These are phyloP conservation scores for Testicularia cyperi DNA, from an alignment of 1,284 basidiomycete species.

Conservation along the genomic window DNA sequence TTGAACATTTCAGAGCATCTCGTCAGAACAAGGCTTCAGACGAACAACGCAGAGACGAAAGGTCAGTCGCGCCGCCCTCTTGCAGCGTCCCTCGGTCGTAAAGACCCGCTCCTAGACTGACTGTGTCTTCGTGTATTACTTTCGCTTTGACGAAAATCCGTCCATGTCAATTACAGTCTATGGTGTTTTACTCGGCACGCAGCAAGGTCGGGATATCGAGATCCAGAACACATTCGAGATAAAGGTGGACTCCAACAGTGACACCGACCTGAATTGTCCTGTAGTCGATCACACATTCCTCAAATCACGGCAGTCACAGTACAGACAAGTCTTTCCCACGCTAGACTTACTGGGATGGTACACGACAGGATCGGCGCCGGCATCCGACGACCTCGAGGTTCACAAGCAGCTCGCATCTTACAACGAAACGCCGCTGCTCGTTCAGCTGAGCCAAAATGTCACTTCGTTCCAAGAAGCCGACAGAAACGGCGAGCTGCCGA, in stretches of 20 bases:
- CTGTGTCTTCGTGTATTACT: too few species aligned
- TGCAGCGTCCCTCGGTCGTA: too few species aligned
- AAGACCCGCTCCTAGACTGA: too few species aligned
- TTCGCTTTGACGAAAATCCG: too few species aligned
- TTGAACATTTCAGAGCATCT: conserved; percentile 95
- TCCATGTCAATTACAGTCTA: conserved; percentile 69
- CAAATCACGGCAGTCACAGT: conserved; percentile 80
- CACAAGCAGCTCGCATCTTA: conserved; percentile 71
- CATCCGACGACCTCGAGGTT: conserved; percentile 72
- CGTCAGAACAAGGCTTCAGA: conserved; percentile 76
- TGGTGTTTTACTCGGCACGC: conserved; percentile 90
- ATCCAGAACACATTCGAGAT: conserved; percentile 96
- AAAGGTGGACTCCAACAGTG: conserved; percentile 62
- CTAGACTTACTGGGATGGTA: conserved; percentile 98
- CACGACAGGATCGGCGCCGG: conserved; percentile 74
- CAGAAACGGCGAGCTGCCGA: conserved; percentile 41
- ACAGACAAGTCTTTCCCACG: conserved; percentile 96
- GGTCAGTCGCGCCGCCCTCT: conserved; percentile 6
- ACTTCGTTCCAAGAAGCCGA: conserved; percentile 21
- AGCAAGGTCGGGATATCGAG: conserved; percentile 88
- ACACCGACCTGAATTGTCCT: not conserved
- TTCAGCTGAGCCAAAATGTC: conserved; percentile 62
- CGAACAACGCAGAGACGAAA: conserved; percentile 7
- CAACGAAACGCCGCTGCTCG: conserved; percentile 63
- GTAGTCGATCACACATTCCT: conserved; percentile 66